These are phyloP conservation scores for Scheffersomyces segobiensis DNA, from an alignment of 1,139 yeast species.

Conservation along the genomic window DNA sequence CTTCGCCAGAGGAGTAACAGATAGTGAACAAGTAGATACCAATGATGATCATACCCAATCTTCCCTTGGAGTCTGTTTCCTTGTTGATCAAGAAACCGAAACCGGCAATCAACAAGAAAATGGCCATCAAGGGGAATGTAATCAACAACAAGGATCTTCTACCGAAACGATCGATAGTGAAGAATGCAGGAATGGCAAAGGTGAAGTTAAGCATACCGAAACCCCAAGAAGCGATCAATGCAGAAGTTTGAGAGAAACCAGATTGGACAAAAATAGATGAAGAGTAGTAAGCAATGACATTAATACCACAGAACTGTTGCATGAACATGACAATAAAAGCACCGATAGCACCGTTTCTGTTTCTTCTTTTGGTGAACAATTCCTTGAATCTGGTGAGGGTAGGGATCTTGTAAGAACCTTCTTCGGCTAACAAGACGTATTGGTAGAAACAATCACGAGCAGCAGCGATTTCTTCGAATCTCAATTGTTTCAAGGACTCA, in stretches of 20 bases:
- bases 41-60: conserved; percentile 63
- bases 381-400: conserved; percentile 53
- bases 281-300: conserved; percentile 82
- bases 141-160: conserved; percentile 67
- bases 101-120: conserved; percentile 70
- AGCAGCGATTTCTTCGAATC: conserved; percentile 21
- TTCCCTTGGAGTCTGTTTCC: conserved; percentile 42
- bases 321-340: conserved; percentile 83
- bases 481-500: conserved; percentile 17
- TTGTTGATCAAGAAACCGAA: conserved; percentile 69
- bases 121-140: conserved; percentile 75
- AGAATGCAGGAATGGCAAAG: conserved; percentile 83
- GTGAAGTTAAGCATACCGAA: conserved; percentile 80
- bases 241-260: conserved; percentile 59
- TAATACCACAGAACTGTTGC: conserved; percentile 93
- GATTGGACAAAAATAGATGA: conserved; percentile 71
- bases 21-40: conserved; percentile 76
- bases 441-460: conserved; percentile 31
- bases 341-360: conserved; percentile 79
- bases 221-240: conserved; percentile 82
- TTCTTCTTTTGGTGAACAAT: conserved; percentile 70
- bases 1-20: conserved; percentile 83
- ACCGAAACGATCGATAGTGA: conserved; percentile 79
- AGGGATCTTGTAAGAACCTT: conserved; percentile 57
- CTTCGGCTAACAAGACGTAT: conserved; percentile 52